phyloP scores from a whole-genome alignment of 345 rosid species.

The Eucalyptus cloeziana region DNA sequence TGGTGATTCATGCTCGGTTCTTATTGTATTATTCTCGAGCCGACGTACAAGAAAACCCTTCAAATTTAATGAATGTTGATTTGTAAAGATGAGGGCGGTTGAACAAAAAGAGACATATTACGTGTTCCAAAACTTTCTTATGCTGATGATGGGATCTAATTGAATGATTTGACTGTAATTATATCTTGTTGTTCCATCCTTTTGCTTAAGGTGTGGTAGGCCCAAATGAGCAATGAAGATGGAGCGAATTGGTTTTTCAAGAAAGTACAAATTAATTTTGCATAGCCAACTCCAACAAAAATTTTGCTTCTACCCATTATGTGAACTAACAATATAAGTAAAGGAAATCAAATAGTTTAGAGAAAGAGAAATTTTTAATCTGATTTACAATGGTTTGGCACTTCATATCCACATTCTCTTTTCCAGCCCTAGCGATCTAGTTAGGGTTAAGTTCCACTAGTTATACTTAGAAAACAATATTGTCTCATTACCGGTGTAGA shows the following conservation, averaged over 20 bases:
- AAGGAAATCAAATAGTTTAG: not conserved
- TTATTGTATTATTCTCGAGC: not conserved
- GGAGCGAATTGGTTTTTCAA: not conserved
- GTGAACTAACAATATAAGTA: not conserved
- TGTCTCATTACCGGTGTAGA: not conserved
- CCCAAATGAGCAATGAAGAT: not conserved
- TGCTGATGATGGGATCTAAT: not conserved
- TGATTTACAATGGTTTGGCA: not conserved
- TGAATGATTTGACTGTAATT: not conserved
- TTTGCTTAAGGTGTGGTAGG: not conserved
- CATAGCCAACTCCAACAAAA: not conserved
- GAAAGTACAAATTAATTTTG: not conserved
- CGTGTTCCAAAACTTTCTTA: not conserved
- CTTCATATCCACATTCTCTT: not conserved
- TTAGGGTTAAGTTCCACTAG: not conserved
- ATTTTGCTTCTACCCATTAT: not conserved
- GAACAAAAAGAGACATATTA: not conserved
- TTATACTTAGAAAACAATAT: not conserved
- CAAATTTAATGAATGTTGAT: not conserved
- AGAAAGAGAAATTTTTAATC: not conserved
- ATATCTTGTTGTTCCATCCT: not conserved
- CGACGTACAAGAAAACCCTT: not conserved
- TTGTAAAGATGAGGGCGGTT: not conserved
- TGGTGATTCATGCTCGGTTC: not conserved
- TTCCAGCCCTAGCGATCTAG: not conserved